A percentile compares a stretch with the other conserved stretches of the same genome.
These are phyloP conservation scores for Ocimum tenuiflorum DNA, from an alignment of 257 asterid genomes.

Conservation along the genomic window DNA sequence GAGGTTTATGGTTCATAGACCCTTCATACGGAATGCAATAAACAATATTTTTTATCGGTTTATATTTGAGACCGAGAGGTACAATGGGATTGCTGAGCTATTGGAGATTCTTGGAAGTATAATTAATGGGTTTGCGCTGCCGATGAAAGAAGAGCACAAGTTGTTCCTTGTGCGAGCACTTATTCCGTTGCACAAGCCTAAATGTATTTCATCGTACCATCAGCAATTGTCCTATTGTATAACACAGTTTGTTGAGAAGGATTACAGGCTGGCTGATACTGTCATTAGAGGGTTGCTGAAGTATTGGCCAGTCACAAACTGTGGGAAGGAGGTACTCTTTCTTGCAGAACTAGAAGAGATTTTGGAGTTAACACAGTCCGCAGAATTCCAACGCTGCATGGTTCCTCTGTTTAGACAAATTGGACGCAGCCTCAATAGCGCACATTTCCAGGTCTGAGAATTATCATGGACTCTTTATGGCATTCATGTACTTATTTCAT, in stretches of 20 bases:
- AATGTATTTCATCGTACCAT: slow-evolving; percentile 56
- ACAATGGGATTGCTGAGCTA: slow-evolving; percentile 66
- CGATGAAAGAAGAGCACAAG: slow-evolving; percentile 95
- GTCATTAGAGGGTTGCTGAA: slow-evolving; percentile 69
- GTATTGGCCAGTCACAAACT: slow-evolving; percentile 86
- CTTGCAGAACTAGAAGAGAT: slow-evolving; percentile 83
- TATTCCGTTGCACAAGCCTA: slow-evolving; percentile 80
- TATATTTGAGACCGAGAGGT: slow-evolving; percentile 78
- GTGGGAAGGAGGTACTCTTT: slow-evolving; percentile 84
- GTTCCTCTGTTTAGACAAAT: slow-evolving; percentile 76
- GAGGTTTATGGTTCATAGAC: slow-evolving; percentile 88
- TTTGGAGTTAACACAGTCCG: slow-evolving; percentile 69
- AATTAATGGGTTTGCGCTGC: slow-evolving; percentile 80
- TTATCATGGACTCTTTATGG: background rate
- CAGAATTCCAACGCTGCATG: slow-evolving; percentile 73
- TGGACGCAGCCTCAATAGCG: slow-evolving; percentile 70
- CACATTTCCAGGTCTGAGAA: slow-evolving; percentile 74
- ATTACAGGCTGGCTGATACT: slow-evolving; percentile 65
- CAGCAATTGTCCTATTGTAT: slow-evolving; percentile 72
- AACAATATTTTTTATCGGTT: slow-evolving; percentile 71
- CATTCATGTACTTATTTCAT: slow-evolving; percentile 1
- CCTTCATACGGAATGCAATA: slow-evolving; percentile 75
- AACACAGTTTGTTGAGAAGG: slow-evolving; percentile 82
- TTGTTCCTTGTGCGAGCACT: slow-evolving; percentile 71
- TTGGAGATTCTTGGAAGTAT: slow-evolving; percentile 89